Percentiles rank a stretch among this genome's conserved stretches.
Evolutionary conservation across 768 basidiomycete genomes (phyloP).

Genomic region (Aureoboletus auriporus): DNA sequence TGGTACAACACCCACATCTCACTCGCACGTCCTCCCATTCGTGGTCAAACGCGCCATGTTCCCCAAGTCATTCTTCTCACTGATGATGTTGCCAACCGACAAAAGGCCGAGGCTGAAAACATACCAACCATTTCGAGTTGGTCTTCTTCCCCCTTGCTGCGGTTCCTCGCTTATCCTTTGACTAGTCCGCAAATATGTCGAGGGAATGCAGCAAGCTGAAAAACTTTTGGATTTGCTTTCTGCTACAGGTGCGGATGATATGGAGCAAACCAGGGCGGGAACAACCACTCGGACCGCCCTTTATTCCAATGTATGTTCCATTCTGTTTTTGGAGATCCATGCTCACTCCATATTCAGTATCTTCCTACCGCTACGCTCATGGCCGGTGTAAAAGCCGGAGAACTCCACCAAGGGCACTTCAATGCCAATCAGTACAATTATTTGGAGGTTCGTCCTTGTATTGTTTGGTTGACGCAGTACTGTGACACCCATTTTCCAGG

Average conservation of each 20-base stretch:
- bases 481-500: slow-evolving; percentile 43
- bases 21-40: slow-evolving; percentile 46
- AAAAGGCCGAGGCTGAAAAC: slow-evolving; percentile 65
- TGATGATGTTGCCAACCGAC: slow-evolving; percentile 82
- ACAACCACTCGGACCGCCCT: slow-evolving; percentile 53
- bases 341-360: slow-evolving; percentile 51
- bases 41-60: slow-evolving; percentile 42
- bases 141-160: neutral
- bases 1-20: slow-evolving; percentile 84
- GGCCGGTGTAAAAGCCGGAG: slow-evolving; percentile 82
- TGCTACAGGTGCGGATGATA: slow-evolving; percentile 54
- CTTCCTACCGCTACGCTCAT: slow-evolving; percentile 64
- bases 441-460: slow-evolving; percentile 59
- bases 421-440: slow-evolving; percentile 96
- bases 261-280: slow-evolving; percentile 58
- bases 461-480: neutral
- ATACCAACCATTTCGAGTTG: slow-evolving; percentile 62
- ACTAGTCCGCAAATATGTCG: slow-evolving; percentile 76
- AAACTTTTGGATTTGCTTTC: slow-evolving; percentile 82
- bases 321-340: neutral
- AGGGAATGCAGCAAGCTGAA: slow-evolving; percentile 59
- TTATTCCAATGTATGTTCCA: slow-evolving; percentile 65
- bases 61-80: slow-evolving; percentile 80
- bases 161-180: neutral
- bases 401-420: slow-evolving; percentile 90